A percentile compares a stretch with the other conserved stretches of the same genome.
phyloP scores from a whole-genome alignment of 306 rosid genomes.

The Carpinus viminea region DNA sequence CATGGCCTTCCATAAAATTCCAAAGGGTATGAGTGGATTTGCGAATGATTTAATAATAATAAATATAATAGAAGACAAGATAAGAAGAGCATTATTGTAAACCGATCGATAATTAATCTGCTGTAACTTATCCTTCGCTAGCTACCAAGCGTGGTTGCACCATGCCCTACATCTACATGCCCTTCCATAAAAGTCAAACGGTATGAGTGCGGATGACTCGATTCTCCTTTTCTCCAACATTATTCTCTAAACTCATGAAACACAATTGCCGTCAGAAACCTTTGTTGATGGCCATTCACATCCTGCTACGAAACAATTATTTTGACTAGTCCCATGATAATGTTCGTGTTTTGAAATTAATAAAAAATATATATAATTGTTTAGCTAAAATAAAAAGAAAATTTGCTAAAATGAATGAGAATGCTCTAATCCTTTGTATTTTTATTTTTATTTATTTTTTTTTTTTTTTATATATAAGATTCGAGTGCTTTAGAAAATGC shows the following conservation, averaged over 20 bases:
- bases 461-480: slow-evolving; percentile 24
- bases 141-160: not conserved
- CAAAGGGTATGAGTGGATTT: slow-evolving; percentile 19
- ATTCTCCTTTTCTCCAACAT: slow-evolving; percentile 14
- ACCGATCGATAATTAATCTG: not conserved
- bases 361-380: too few relatives aligned
- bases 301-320: too few relatives aligned
- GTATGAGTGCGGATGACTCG: slow-evolving; percentile 34
- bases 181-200: slow-evolving; percentile 17
- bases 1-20: slow-evolving; percentile 20
- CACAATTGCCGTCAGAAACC: slow-evolving; percentile 35
- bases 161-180: slow-evolving; percentile 1
- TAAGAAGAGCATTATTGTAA: not conserved
- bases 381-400: too few relatives aligned
- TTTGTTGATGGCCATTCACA: too few relatives aligned
- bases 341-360: too few relatives aligned
- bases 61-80: too few relatives aligned
- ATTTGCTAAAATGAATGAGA: too few relatives aligned
- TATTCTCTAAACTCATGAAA: slow-evolving; percentile 22
- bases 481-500: slow-evolving; percentile 29
- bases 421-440: slow-evolving; percentile 9
- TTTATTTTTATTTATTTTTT: too few relatives aligned
- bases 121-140: not conserved
- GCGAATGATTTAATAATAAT: too few relatives aligned
- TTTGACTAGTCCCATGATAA: too few relatives aligned